Base-by-base conservation (phyloP, 164 flowering plant genomes). In the Berberis vulgaris region DNA sequence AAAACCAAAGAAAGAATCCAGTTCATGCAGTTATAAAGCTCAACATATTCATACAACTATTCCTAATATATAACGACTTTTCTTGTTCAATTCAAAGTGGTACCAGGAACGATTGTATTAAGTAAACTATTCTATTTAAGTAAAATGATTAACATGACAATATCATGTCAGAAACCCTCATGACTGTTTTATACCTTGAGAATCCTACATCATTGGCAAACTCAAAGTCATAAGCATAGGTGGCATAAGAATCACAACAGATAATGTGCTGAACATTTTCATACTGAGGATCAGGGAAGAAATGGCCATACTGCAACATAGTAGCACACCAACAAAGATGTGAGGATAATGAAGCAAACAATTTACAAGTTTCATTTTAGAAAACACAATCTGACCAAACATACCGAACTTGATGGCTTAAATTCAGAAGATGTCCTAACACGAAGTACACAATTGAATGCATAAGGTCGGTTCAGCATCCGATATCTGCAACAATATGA, bases 221-320 rank as follows among this genome's bases (percentile, higher is more conserved):
- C 63, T 89, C 97, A 74, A 94, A 91, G 80, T 94, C 99, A 82
- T 94, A 94, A 63, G 90, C 96, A 86, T 91, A 94, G 62, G 99
- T 91, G 43, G 90, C 93, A 74, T 82, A 86, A 47, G 97, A 83
- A 82, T 94, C 97, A 68, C 99, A 94, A 75, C 99, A 94, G 41
- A 91, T 94, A 53, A 94, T 85, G 77, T 91, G 97, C 63, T 94
- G 99, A 73, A 94, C 97, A 79, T 91, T 89, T 74, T 94, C 99
- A 77, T 94, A 94, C 73, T 94, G 96, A 10, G 99, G 99, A 78
- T 94, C 99, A 12, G 93, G 89, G 73, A 91, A 91, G 83, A 94
- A 94, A 78, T 91, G 99, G 45, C 99, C 99, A 83, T 80, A 94
- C 97, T 91, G 94, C 79, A 82, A 79, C 47, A 62, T 9, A 61